Evolutionary conservation across 495 filamentous ascomycete genomes (phyloP).

Genomic region (Chaetomidium leptoderma): DNA sequence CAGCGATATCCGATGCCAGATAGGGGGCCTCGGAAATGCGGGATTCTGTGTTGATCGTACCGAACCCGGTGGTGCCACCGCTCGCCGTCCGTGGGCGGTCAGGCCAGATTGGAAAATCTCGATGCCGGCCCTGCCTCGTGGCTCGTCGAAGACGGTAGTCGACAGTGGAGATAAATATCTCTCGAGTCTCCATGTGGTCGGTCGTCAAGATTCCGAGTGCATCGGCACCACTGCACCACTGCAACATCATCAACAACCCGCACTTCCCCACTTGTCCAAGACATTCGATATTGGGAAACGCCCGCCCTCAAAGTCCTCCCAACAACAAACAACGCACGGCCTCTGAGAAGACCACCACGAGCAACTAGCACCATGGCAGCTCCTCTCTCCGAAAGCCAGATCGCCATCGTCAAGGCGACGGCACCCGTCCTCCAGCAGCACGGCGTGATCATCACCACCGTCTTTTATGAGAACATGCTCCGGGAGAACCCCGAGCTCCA

Average conservation of each 20-base stretch:
- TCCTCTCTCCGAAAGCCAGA: slow-evolving; percentile 39
- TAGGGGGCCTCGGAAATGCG: slow-evolving; percentile 21
- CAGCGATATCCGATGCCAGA: not conserved
- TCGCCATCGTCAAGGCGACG: slow-evolving; percentile 55
- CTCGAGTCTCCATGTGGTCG: not conserved
- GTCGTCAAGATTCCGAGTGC: not conserved
- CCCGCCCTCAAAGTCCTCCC: not conserved
- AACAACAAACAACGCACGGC: not conserved
- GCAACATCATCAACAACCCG: not conserved
- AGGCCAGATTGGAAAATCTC: slow-evolving; percentile 4
- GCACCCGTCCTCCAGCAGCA: slow-evolving; percentile 61
- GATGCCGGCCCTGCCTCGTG: not conserved
- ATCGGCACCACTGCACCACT: not conserved
- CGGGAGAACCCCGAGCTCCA: slow-evolving; percentile 56
- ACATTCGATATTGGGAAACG: too few relatives aligned
- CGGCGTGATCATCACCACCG: slow-evolving; percentile 59
- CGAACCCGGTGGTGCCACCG: slow-evolving; percentile 17
- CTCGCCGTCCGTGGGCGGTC: not conserved
- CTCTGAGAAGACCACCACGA: not conserved
- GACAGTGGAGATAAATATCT: slow-evolving; percentile 13
- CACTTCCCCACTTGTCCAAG: slow-evolving; percentile 7
- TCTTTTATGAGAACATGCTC: slow-evolving; percentile 68
- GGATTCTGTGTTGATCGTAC: slow-evolving; percentile 9
- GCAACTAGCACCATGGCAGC: slow-evolving; percentile 22
- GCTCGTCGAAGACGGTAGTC: not conserved